Conservation (phyloP, 2,329 filamentous ascomycete species). For the Claviceps humidiphila region DNA sequence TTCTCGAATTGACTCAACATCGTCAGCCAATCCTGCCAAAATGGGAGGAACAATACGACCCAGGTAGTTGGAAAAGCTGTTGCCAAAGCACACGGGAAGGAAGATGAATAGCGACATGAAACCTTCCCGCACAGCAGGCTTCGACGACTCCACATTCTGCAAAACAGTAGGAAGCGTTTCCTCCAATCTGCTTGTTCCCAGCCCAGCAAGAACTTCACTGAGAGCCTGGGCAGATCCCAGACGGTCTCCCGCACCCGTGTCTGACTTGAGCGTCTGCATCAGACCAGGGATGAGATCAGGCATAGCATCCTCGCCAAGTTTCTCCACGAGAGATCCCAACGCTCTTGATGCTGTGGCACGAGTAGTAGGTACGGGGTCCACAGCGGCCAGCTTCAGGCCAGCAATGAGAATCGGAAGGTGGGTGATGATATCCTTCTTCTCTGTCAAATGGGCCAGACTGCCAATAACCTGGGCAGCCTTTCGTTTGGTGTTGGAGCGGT, state of each 20-base stretch:
- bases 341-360: slow-evolving; percentile 93
- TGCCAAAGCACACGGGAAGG: slow-evolving; percentile 95
- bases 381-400: slow-evolving; percentile 75
- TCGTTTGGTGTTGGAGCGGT: slow-evolving; percentile 87
- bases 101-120: slow-evolving; percentile 99
- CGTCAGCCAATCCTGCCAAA: slow-evolving; percentile 83
- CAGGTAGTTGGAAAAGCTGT: slow-evolving; percentile 94
- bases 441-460: slow-evolving; percentile 90
- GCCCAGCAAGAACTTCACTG: slow-evolving; percentile 85
- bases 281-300: slow-evolving; percentile 95
- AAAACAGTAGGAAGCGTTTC: slow-evolving; percentile 93
- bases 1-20: slow-evolving; percentile 90
- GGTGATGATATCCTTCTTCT: slow-evolving; percentile 82
- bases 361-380: slow-evolving; percentile 93
- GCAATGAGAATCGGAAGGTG: slow-evolving; percentile 88
- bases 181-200: slow-evolving; percentile 84
- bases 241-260: slow-evolving; percentile 90
- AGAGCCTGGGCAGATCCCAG: slow-evolving; percentile 93
- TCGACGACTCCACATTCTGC: slow-evolving; percentile 87
- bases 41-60: slow-evolving; percentile 93
- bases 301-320: slow-evolving; percentile 89
- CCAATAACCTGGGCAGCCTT: slow-evolving; percentile 97
- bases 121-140: slow-evolving; percentile 82
- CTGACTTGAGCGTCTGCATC: slow-evolving; percentile 95
- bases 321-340: slow-evolving; percentile 91